Percentiles rank a stretch among this genome's conserved stretches.
phyloP scores from a whole-genome alignment of 1,284 basidiomycete species.

The Trametes polyzona region DNA sequence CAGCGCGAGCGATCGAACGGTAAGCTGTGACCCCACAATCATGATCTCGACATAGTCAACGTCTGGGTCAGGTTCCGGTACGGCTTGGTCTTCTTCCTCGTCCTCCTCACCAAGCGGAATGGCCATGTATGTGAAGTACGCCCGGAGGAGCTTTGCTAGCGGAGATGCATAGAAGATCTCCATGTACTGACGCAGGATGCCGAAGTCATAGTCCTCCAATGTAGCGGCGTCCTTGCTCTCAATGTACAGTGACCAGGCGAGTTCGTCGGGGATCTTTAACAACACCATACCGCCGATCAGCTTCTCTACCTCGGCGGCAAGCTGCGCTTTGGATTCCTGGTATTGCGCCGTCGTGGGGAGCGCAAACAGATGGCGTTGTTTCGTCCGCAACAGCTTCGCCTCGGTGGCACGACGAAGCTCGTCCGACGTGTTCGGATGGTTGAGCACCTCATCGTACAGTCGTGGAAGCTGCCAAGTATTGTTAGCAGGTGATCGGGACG shows the following conservation, averaged over 20 bases:
- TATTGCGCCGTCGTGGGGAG: constrained; percentile 50
- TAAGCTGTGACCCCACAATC: constrained; percentile 45
- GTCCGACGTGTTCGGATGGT: constrained; percentile 78
- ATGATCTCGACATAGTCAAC: constrained; percentile 55
- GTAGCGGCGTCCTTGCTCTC: constrained; percentile 76
- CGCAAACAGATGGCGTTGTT: constrained; percentile 59
- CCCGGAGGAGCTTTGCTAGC: constrained; percentile 63
- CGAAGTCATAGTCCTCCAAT: constrained; percentile 67
- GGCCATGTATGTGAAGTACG: constrained; percentile 71
- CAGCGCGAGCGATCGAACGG: neutral
- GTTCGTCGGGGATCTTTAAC: constrained; percentile 73
- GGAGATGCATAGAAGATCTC: constrained; percentile 67
- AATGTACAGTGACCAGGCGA: constrained; percentile 81
- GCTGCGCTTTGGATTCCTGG: constrained; percentile 48
- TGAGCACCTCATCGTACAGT: constrained; percentile 75
- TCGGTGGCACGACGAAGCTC: constrained; percentile 72
- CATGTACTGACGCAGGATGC: constrained; percentile 67
- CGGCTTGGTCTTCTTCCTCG: constrained; percentile 36
- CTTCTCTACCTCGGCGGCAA: constrained; percentile 68
- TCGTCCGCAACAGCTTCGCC: constrained; percentile 68
- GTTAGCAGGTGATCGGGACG: too few species aligned
- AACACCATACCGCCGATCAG: constrained; percentile 76
- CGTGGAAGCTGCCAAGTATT: constrained; percentile 55
- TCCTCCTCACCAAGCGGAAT: constrained; percentile 48
- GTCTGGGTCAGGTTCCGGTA: constrained; percentile 40